Evolutionary conservation across 2,329 filamentous ascomycete genomes (phyloP).

Genomic region (Hypoxylon sp.): DNA sequence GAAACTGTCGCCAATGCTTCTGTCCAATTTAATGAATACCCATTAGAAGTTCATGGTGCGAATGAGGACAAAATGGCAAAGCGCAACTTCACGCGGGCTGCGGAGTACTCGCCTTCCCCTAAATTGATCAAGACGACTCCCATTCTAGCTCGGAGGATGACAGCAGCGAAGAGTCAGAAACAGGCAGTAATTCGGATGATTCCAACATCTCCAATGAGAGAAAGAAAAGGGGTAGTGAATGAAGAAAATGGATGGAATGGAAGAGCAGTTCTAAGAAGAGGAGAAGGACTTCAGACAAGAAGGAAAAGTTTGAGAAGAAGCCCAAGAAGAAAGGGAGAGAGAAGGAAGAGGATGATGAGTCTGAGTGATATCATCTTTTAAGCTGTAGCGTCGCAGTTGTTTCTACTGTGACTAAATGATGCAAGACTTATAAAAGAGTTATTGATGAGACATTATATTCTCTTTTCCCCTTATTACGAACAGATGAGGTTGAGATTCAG

Average conservation of each 20-base stretch:
- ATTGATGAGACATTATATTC: background rate
- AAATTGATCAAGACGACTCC: background rate
- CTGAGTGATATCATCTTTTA: background rate
- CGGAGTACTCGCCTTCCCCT: background rate
- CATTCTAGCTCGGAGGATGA: background rate
- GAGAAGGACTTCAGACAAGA: background rate
- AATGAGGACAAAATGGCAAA: background rate
- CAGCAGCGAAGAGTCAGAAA: no score
- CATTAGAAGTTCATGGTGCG: background rate
- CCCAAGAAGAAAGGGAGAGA: background rate
- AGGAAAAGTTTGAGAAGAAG: background rate
- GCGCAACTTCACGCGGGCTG: background rate
- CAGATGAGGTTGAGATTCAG: background rate
- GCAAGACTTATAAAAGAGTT: background rate
- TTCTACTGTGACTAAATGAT: background rate
- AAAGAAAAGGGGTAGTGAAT: background rate
- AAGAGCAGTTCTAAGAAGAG: background rate
- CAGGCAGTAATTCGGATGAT: background rate
- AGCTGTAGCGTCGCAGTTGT: background rate
- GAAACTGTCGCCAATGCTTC: background rate
- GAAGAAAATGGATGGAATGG: background rate
- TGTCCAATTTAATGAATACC: background rate
- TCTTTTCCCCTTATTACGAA: background rate
- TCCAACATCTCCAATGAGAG: background rate
- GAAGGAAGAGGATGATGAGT: background rate